Percentiles rank a stretch among this genome's conserved stretches.
phyloP scores from a whole-genome alignment of 345 rosid genomes.

The Corchorus capsularis region DNA sequence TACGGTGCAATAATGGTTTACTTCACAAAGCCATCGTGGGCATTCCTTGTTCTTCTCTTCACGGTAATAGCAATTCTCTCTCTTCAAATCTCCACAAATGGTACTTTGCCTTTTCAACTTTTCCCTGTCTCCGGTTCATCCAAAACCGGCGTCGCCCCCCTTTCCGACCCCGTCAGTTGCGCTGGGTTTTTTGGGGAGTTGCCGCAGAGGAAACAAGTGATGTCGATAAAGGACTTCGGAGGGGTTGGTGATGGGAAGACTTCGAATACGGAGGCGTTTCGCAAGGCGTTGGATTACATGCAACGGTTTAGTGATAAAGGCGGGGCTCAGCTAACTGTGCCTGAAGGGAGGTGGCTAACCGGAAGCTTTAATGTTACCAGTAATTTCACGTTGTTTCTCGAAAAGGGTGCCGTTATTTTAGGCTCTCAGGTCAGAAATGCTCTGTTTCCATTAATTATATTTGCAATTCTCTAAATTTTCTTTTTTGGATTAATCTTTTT shows the following conservation, averaged over 20 bases:
- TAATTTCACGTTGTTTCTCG: slow-evolving; percentile 85
- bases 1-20: slow-evolving; percentile 18
- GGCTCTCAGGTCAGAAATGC: slow-evolving; percentile 73
- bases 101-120: slow-evolving; percentile 37
- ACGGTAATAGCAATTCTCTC: slow-evolving; percentile 52
- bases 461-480: not conserved
- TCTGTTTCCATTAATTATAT: not conserved
- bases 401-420: slow-evolving; percentile 74
- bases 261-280: slow-evolving; percentile 75
- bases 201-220: slow-evolving; percentile 51
- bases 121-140: slow-evolving; percentile 26
- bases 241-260: slow-evolving; percentile 87
- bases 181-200: slow-evolving; percentile 30
- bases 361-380: slow-evolving; percentile 96
- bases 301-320: slow-evolving; percentile 46
- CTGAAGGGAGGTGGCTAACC: slow-evolving; percentile 78
- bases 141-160: not conserved
- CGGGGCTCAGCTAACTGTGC: slow-evolving; percentile 82
- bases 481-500: not conserved
- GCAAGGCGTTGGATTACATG: slow-evolving; percentile 62
- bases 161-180: slow-evolving; percentile 37
- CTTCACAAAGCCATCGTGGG: slow-evolving; percentile 49
- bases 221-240: slow-evolving; percentile 81
- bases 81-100: slow-evolving; percentile 59
- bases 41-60: slow-evolving; percentile 51